Evolutionary conservation across 345 rosid species (phyloP).

Genomic region (Heritiera fomes): DNA sequence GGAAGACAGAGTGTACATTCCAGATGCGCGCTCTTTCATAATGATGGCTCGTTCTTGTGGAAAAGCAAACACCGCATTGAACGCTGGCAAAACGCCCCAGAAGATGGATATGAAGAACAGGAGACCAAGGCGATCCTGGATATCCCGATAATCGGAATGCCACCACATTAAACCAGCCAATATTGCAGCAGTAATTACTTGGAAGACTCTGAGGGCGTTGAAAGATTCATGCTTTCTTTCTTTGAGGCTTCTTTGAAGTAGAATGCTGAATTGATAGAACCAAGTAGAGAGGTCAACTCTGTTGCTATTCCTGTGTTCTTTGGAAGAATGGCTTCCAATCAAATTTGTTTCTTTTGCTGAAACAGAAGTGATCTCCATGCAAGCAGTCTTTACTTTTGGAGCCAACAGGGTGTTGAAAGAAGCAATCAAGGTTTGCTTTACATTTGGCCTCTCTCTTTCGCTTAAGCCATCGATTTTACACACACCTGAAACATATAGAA

Average conservation of each 20-base stretch:
- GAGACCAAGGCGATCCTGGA: constrained; percentile 86
- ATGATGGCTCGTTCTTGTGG: constrained; percentile 90
- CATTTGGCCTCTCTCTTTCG: constrained; percentile 69
- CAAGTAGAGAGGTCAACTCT: constrained; percentile 42
- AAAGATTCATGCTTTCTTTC: constrained; percentile 85
- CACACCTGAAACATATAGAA: constrained; percentile 49
- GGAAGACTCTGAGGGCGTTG: constrained; percentile 68
- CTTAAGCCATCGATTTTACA: constrained; percentile 48
- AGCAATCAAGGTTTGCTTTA: constrained; percentile 51
- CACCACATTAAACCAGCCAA: constrained; percentile 90
- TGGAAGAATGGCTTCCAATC: constrained; percentile 19
- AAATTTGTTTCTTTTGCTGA: constrained; percentile 27
- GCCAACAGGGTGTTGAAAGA: constrained; percentile 62
- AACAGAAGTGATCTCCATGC: constrained; percentile 35
- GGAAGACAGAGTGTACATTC: constrained; percentile 87
- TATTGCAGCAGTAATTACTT: constrained; percentile 66
- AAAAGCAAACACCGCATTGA: constrained; percentile 76
- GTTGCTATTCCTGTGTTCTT: constrained; percentile 17
- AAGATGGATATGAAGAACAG: constrained; percentile 84
- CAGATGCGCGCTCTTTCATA: constrained; percentile 72
- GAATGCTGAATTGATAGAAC: constrained; percentile 74
- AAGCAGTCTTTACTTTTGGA: constrained; percentile 57
- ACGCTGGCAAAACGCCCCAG: constrained; percentile 96
- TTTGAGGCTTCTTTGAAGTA: constrained; percentile 78
- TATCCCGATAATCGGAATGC: constrained; percentile 68